Evolutionary conservation across 129 eudicot genomes (phyloP).

Genomic region (Ambrosia artemisiifolia): DNA sequence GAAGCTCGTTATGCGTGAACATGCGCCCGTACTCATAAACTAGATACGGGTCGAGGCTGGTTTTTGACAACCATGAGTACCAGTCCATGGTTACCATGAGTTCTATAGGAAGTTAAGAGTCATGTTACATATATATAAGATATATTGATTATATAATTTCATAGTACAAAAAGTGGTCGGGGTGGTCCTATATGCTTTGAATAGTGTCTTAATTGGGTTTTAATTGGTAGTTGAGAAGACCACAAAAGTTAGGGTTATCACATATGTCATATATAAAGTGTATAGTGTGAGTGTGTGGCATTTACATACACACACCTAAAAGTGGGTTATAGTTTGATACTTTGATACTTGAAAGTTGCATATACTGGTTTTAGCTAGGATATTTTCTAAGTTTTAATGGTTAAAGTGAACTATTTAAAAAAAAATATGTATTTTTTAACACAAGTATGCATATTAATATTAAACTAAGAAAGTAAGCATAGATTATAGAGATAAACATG

Average conservation of each 20-base stretch:
- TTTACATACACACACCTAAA: conserved; percentile 15
- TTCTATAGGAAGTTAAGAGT: conserved; percentile 7
- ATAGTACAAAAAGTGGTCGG: not conserved
- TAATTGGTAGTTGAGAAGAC: conserved; percentile 29
- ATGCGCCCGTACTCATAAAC: conserved; percentile 48
- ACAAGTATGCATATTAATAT: not conserved
- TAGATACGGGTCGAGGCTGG: conserved; percentile 48
- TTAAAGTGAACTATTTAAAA: not conserved
- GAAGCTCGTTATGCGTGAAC: conserved; percentile 55
- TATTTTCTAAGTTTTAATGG: not conserved
- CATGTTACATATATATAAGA: conserved; percentile 18
- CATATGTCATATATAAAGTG: conserved; percentile 15
- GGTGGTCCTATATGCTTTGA: conserved; percentile 15
- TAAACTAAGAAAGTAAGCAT: not conserved
- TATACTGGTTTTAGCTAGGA: not conserved
- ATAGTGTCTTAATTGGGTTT: conserved; percentile 17
- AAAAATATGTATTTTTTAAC: not conserved
- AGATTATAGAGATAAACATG: not conserved
- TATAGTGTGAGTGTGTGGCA: conserved; percentile 7
- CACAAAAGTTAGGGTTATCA: conserved; percentile 2
- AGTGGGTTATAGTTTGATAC: not conserved
- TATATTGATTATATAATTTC: not conserved
- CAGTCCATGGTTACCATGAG: conserved; percentile 59
- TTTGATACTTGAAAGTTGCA: conserved; percentile 20
- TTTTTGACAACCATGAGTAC: conserved; percentile 67